phyloP scores from a whole-genome alignment of 2,329 filamentous ascomycete genomes.

The Calonectria hongkongensis region DNA sequence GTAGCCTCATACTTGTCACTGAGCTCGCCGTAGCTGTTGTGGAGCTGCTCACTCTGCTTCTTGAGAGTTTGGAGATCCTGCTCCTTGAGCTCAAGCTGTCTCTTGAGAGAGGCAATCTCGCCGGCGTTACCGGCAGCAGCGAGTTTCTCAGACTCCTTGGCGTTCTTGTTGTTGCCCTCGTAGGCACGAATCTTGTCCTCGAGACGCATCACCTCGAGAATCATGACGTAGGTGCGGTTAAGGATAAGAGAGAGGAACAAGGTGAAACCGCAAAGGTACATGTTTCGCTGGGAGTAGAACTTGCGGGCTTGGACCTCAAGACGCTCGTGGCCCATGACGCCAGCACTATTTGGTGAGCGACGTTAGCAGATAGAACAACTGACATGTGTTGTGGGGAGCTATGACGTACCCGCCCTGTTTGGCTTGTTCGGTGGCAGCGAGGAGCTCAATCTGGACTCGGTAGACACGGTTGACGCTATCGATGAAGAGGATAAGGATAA shows the following conservation, averaged over 20 bases:
- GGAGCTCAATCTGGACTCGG: conserved; percentile 93
- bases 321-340: conserved; percentile 91
- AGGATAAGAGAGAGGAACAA: conserved; percentile 98
- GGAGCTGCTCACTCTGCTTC: conserved; percentile 91
- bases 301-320: conserved; percentile 99
- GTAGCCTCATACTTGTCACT: conserved; percentile 85
- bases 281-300: conserved; percentile 99
- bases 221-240: conserved; percentile 99
- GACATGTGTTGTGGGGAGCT: neutral
- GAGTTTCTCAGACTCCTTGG: conserved; percentile 83
- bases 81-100: conserved; percentile 86
- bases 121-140: conserved; percentile 83
- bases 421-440: conserved; percentile 78
- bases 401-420: conserved; percentile 67
- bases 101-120: conserved; percentile 82
- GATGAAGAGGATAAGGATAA: conserved; percentile 98
- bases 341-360: conserved; percentile 65
- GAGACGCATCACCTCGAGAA: conserved; percentile 90
- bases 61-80: conserved; percentile 90
- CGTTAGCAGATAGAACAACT: conserved; percentile 47
- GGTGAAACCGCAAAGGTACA: conserved; percentile 99
- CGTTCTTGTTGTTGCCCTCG: conserved; percentile 74
- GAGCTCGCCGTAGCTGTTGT: conserved; percentile 89
- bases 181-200: conserved; percentile 93
- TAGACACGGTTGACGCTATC: conserved; percentile 98